phyloP scores from a whole-genome alignment of 371 early-diverging fungal species.

The Syncephalis plumigaleata region DNA sequence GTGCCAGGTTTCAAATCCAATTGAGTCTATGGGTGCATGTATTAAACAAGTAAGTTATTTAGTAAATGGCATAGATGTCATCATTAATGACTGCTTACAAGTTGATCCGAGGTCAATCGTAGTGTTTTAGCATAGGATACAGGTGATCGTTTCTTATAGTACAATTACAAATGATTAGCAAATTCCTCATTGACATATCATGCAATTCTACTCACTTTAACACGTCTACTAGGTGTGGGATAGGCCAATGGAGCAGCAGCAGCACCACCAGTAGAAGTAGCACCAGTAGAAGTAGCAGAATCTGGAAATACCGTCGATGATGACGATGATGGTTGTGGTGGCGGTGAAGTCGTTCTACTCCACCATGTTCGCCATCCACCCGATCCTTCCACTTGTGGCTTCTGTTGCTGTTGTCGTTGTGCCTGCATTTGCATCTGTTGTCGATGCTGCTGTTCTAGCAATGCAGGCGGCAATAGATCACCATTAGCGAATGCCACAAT shows the following conservation, averaged over 20 bases:
- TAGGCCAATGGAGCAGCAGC: slow-evolving; percentile 8
- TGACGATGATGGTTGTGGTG: neutral
- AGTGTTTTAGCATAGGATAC: slow-evolving; percentile 67
- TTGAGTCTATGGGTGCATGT: no score
- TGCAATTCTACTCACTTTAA: neutral
- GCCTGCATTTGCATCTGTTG: no score
- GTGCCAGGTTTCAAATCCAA: slow-evolving; percentile 72
- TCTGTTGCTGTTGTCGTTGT: neutral
- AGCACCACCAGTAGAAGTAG: no score
- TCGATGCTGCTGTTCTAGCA: slow-evolving; percentile 2
- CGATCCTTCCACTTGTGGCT: no score
- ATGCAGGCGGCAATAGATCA: slow-evolving; percentile 6
- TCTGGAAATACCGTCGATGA: slow-evolving; percentile 8
- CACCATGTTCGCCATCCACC: no score
- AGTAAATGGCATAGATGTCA: neutral
- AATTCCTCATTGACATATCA: no score
- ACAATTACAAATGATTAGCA: no score
- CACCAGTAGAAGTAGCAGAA: no score
- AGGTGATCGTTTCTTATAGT: slow-evolving; percentile 11
- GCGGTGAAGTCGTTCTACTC: no score
- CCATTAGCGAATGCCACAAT: slow-evolving; percentile 6
- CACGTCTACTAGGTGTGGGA: slow-evolving; percentile 1
- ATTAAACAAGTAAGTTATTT: slow-evolving; percentile 1
- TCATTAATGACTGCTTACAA: slow-evolving; percentile 16
- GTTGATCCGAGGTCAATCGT: slow-evolving; percentile 80